phyloP scores from a whole-genome alignment of 1,139 yeast genomes.

The Diutina pseudorugosa region DNA sequence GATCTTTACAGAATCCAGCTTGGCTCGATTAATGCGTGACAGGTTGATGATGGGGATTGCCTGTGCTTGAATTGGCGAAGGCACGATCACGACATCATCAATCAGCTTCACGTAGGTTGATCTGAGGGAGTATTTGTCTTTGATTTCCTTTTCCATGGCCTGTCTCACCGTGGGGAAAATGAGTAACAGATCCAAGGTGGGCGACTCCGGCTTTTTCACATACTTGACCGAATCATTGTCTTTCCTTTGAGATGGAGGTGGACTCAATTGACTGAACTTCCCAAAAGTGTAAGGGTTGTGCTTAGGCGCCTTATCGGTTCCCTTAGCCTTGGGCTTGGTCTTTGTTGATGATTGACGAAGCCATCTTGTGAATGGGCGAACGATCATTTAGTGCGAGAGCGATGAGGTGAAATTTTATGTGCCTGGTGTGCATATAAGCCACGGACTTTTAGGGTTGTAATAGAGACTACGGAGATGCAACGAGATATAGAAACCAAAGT shows the following conservation, averaged over 20 bases:
- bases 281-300: neutral
- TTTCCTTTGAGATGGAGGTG: neutral
- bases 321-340: neutral
- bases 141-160: constrained; percentile 49
- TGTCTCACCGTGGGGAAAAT: constrained; percentile 57
- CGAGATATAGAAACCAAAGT: too few relatives aligned
- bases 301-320: neutral
- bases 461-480: too few relatives aligned
- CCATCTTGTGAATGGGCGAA: neutral
- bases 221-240: neutral
- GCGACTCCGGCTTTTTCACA: constrained; percentile 17
- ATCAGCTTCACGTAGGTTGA: constrained; percentile 22
- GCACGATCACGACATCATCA: constrained; percentile 21
- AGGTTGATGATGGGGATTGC: constrained; percentile 32
- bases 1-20: constrained; percentile 11
- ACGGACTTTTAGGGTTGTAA: too few relatives aligned
- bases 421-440: neutral
- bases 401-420: neutral
- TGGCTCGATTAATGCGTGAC: constrained; percentile 13
- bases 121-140: constrained; percentile 30
- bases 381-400: neutral
- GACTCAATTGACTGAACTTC: neutral
- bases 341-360: neutral
- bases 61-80: constrained; percentile 34
- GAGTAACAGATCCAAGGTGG: constrained; percentile 50